A percentile compares a stretch with the other conserved stretches of the same genome.
Evolutionary conservation across 2,329 filamentous ascomycete genomes (phyloP).

Genomic region (Chrysoporthe cubensis): DNA sequence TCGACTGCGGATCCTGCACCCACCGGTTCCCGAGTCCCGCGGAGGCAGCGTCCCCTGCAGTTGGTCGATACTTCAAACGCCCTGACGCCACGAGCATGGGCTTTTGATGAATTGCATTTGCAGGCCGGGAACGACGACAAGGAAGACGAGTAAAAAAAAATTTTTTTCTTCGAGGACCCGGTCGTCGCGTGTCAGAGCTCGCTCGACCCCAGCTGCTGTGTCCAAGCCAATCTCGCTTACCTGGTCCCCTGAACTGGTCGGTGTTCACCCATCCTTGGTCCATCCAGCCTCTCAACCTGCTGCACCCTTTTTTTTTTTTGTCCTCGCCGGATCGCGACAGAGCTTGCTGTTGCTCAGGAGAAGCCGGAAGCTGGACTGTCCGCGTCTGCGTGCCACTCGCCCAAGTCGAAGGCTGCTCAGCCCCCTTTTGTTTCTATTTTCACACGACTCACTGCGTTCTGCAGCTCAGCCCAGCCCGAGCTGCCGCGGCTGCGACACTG

Average conservation of each 20-base stretch:
- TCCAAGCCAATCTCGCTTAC: constrained; percentile 29
- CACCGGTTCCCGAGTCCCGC: constrained; percentile 15
- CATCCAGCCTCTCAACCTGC: not conserved
- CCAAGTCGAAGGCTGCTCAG: constrained; percentile 12
- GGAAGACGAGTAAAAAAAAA: constrained; percentile 14
- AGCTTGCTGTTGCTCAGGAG: not conserved
- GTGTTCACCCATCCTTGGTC: constrained; percentile 18
- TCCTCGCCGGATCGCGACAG: not conserved
- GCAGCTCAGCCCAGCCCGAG: constrained; percentile 23
- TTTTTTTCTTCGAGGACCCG: constrained; percentile 19
- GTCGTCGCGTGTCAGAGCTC: constrained; percentile 19
- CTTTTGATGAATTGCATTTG: constrained; percentile 20
- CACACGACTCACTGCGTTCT: constrained; percentile 20
- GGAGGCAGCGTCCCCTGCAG: constrained; percentile 13
- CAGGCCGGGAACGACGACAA: constrained; percentile 11
- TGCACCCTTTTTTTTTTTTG: not conserved
- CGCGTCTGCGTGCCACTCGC: not conserved
- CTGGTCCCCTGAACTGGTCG: constrained; percentile 20
- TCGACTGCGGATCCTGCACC: constrained; percentile 17
- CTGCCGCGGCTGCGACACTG: constrained; percentile 2
- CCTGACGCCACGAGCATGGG: constrained; percentile 13
- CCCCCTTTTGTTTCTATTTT: constrained; percentile 25
- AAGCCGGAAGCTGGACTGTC: not conserved
- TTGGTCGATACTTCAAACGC: constrained; percentile 9
- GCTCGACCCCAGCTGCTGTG: constrained; percentile 22